phyloP scores from a whole-genome alignment of 2,329 filamentous ascomycete species.

The Xylaria sp. region DNA sequence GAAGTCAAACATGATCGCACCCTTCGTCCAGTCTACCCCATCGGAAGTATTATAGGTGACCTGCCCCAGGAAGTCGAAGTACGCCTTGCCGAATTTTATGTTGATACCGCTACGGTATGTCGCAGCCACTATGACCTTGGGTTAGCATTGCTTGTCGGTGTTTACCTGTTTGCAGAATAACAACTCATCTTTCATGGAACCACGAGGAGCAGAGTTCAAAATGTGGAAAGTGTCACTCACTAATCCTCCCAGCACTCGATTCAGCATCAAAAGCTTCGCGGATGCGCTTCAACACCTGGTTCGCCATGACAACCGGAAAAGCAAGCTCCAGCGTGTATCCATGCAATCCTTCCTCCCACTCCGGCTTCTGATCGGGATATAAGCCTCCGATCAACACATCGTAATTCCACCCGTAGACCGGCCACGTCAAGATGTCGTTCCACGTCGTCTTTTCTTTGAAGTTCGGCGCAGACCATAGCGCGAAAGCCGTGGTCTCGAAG shows the following conservation, averaged over 20 bases:
- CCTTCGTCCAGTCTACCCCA: conserved; percentile 60
- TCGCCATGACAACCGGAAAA: conserved; percentile 62
- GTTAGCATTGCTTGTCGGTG: conserved; percentile 10
- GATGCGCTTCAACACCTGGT: conserved; percentile 61
- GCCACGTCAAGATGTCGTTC: conserved; percentile 57
- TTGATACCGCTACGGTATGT: conserved; percentile 65
- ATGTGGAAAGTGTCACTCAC: conserved; percentile 17
- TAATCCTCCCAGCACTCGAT: conserved; percentile 36
- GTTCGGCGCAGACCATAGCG: conserved; percentile 61
- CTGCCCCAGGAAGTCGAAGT: conserved; percentile 62
- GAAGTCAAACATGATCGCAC: conserved; percentile 66
- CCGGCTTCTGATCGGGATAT: conserved; percentile 59
- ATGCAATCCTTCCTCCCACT: conserved; percentile 62
- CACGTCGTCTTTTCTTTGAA: conserved; percentile 63
- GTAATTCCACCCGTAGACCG: conserved; percentile 65
- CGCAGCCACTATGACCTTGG: conserved; percentile 57
- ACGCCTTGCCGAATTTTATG: conserved; percentile 62
- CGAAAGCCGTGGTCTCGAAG: conserved; percentile 62
- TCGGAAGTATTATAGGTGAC: conserved; percentile 60
- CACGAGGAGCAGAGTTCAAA: not conserved
- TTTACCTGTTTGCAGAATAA: not conserved
- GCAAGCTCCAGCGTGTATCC: conserved; percentile 63
- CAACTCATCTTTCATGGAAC: not conserved
- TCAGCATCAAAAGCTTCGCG: conserved; percentile 61
- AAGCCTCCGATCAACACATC: conserved; percentile 64